phyloP scores from a whole-genome alignment of 805 yeast species.

The Ogataea populi-albae region DNA sequence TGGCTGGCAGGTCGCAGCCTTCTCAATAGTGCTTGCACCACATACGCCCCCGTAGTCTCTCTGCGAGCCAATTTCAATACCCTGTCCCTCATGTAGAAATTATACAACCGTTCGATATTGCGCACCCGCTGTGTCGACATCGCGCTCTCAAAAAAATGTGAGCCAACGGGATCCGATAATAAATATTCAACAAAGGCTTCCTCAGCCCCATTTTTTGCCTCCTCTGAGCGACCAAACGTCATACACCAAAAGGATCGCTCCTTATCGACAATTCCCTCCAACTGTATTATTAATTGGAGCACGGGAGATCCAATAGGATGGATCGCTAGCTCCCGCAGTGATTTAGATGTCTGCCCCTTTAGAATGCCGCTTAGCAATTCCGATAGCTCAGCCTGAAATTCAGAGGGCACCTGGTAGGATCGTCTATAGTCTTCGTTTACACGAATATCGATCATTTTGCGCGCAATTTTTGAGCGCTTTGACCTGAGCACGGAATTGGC shows the following conservation, averaged over 20 bases:
- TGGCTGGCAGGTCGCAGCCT: constrained; percentile 64
- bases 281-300: constrained; percentile 68
- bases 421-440: constrained; percentile 70
- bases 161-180: constrained; percentile 85
- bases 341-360: constrained; percentile 39
- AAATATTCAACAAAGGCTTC: constrained; percentile 82
- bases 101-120: constrained; percentile 67
- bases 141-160: constrained; percentile 80
- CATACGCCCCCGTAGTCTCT: constrained; percentile 80
- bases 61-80: constrained; percentile 71
- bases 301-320: constrained; percentile 87
- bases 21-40: constrained; percentile 66
- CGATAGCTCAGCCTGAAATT: constrained; percentile 60
- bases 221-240: constrained; percentile 50
- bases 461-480: constrained; percentile 80
- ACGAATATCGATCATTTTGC: constrained; percentile 87
- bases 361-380: constrained; percentile 44
- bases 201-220: constrained; percentile 55
- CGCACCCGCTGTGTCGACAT: constrained; percentile 64
- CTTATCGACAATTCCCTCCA: constrained; percentile 77
- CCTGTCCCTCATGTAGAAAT: constrained; percentile 69
- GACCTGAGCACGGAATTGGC: constrained; percentile 75
- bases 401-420: constrained; percentile 65
- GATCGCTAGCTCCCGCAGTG: constrained; percentile 67
- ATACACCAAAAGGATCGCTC: constrained; percentile 69